Percentiles rank a stretch among this genome's conserved stretches.
Evolutionary conservation across 2,329 filamentous ascomycete genomes (phyloP).

Genomic region (Didymella lethalis): DNA sequence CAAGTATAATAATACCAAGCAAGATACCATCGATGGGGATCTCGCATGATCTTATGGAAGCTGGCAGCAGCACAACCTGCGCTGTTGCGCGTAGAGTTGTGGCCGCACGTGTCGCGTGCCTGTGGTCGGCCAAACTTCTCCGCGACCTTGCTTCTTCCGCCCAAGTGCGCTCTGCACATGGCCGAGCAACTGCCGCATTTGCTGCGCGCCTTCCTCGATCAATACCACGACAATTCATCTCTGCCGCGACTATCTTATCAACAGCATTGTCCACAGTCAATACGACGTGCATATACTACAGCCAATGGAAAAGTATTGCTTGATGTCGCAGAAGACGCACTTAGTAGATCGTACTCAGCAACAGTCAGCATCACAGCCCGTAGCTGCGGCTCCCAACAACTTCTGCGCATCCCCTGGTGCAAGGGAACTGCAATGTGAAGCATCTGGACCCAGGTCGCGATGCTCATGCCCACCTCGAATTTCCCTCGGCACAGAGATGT

Average conservation of each 20-base stretch:
- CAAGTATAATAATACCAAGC: too few relatives aligned
- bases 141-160: not conserved
- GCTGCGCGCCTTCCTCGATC: conserved; percentile 3
- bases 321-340: not conserved
- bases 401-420: not conserved
- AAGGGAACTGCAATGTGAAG: not conserved
- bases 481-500: conserved; percentile 7
- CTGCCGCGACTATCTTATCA: conserved; percentile 2
- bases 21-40: not conserved
- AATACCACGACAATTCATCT: conserved; percentile 4
- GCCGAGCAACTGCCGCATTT: conserved; percentile 17
- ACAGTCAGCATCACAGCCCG: conserved; percentile 7
- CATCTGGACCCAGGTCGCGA: not conserved
- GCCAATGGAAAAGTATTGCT: not conserved
- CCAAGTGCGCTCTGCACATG: conserved; percentile 4
- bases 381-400: not conserved
- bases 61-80: not conserved
- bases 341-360: not conserved
- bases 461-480: conserved; percentile 2
- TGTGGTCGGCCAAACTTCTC: not conserved
- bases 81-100: not conserved
- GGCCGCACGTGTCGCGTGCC: not conserved
- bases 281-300: not conserved
- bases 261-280: not conserved
- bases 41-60: not conserved